phyloP scores from a whole-genome alignment of 768 basidiomycete genomes.

The Lactarius hatsudake region DNA sequence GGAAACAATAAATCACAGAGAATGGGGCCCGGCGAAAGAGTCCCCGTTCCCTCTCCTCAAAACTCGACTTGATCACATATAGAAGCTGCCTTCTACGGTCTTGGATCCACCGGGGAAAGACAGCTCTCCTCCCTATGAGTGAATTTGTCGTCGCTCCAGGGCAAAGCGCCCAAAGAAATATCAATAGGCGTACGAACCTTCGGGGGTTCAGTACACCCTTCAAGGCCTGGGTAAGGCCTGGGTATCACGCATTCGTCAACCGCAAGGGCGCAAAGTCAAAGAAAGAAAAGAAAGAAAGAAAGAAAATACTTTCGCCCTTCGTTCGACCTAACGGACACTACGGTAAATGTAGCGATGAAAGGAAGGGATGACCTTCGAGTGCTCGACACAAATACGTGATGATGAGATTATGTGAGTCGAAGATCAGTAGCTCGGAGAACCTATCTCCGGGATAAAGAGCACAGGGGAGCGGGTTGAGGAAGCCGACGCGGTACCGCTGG shows the following conservation, averaged over 20 bases:
- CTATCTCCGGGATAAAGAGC: neutral
- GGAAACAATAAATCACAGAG: neutral
- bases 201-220: neutral
- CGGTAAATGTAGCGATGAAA: neutral
- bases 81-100: neutral
- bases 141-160: neutral
- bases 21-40: neutral
- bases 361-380: neutral
- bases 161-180: neutral
- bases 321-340: neutral
- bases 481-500: neutral
- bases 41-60: neutral
- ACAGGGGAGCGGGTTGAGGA: neutral
- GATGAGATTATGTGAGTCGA: neutral
- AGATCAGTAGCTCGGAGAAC: neutral
- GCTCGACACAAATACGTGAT: neutral
- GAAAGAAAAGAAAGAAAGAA: no score
- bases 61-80: neutral
- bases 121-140: neutral
- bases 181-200: neutral
- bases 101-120: neutral
- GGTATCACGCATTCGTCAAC: neutral
- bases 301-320: neutral
- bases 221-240: no score
- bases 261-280: neutral